phyloP scores from a whole-genome alignment of 2,329 filamentous ascomycete genomes.

The Penicillium janthinellum region DNA sequence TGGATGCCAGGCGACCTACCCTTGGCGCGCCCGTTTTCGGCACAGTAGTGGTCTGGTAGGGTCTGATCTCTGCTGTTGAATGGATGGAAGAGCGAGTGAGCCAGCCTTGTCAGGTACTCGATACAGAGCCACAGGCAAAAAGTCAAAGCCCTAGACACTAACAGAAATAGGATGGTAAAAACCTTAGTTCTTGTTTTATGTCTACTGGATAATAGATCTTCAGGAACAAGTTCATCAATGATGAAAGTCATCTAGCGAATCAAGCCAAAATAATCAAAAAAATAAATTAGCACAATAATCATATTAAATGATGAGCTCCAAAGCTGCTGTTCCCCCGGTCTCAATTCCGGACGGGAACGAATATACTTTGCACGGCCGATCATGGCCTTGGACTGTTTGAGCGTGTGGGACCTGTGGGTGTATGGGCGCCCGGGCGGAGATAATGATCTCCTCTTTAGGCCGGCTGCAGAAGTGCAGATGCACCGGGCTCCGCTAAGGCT shows the following conservation, averaged over 20 bases:
- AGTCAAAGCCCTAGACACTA: not conserved
- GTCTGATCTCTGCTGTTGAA: slow-evolving; percentile 4
- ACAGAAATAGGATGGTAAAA: too few relatives aligned
- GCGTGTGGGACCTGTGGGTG: not conserved
- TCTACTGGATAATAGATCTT: not conserved
- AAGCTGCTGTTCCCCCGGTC: not conserved
- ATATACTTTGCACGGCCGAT: slow-evolving; percentile 16
- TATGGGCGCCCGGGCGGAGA: slow-evolving; percentile 1
- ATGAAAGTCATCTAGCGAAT: not conserved
- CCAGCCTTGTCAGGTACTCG: not conserved
- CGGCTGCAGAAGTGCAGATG: slow-evolving; percentile 18
- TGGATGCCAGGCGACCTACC: slow-evolving; percentile 4
- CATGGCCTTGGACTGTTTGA: not conserved
- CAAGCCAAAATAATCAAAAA: not conserved
- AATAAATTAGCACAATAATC: not conserved
- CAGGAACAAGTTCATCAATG: not conserved
- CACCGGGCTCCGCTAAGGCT: slow-evolving; percentile 13
- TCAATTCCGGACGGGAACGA: not conserved
- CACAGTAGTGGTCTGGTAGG: not conserved
- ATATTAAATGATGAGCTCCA: not conserved
- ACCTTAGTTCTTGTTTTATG: too few relatives aligned
- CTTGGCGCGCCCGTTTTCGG: slow-evolving; percentile 5
- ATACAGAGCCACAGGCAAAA: not conserved
- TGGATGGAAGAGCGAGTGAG: too few relatives aligned
- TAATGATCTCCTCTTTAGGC: slow-evolving; percentile 21